Evolutionary conservation across 805 yeast genomes (phyloP).

Genomic region (Candida lessepsii): DNA sequence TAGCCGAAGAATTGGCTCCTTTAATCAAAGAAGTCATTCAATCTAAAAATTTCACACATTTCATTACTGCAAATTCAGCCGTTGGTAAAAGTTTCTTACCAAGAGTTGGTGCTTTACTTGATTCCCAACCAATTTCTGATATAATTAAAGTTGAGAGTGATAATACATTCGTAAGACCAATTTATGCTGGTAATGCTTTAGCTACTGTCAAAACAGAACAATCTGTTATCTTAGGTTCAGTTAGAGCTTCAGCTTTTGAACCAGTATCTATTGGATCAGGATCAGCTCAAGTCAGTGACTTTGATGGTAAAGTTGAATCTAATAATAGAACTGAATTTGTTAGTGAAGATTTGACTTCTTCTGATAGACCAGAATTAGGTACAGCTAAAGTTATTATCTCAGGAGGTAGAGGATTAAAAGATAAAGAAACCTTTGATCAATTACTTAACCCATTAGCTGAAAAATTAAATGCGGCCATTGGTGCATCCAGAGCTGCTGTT

Average conservation of each 20-base stretch:
- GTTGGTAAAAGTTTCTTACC: slow-evolving; percentile 87
- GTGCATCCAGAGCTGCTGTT: slow-evolving; percentile 98
- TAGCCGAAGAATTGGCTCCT: slow-evolving; percentile 84
- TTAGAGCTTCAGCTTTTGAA: slow-evolving; percentile 78
- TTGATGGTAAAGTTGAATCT: slow-evolving; percentile 37
- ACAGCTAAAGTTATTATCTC: slow-evolving; percentile 80
- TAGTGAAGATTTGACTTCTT: slow-evolving; percentile 67
- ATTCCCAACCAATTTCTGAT: slow-evolving; percentile 86
- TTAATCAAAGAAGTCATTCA: slow-evolving; percentile 49
- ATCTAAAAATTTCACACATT: slow-evolving; percentile 57
- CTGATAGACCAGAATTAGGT: slow-evolving; percentile 88
- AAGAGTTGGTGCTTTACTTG: slow-evolving; percentile 79
- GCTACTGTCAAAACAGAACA: slow-evolving; percentile 77
- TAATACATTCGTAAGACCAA: slow-evolving; percentile 84
- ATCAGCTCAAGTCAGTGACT: slow-evolving; percentile 49
- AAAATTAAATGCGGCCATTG: slow-evolving; percentile 85
- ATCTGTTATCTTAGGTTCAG: slow-evolving; percentile 64
- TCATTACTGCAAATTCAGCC: slow-evolving; percentile 79
- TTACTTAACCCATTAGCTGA: slow-evolving; percentile 81
- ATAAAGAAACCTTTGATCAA: slow-evolving; percentile 80
- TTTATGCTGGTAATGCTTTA: slow-evolving; percentile 93
- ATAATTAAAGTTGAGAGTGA: slow-evolving; percentile 63
- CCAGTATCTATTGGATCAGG: slow-evolving; percentile 32
- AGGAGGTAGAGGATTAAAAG: slow-evolving; percentile 93
- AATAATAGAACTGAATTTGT: slow-evolving; percentile 58